Evolutionary conservation across 169 alveolate genomes (phyloP), one percentile per base, ranked within the genome.

Genomic region (Cryptosporidium xiaoi): DNA sequence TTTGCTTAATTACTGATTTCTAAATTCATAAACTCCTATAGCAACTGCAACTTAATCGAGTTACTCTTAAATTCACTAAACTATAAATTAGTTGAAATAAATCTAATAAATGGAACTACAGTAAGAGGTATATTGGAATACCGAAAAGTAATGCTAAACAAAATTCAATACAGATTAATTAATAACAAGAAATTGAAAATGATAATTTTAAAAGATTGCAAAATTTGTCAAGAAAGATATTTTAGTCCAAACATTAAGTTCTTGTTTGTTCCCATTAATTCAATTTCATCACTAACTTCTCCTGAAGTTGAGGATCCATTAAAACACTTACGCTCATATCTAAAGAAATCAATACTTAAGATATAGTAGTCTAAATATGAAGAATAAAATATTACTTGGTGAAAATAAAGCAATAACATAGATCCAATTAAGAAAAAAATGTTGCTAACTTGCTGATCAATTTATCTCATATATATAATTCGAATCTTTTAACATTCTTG

Each of bases 221-320:
- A n/a, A 1, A 36, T 40, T 16, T 1, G 24, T 36, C n/a, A 60
- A 36, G 24, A 18, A 44, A n/a, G 16, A 46, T 56, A n/a, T 1
- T 16, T 66, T 18, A 60, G 40, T 24, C n/a, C 34, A 51, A 44
- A 60, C 29, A 18, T 56, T 4, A 56, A 77, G 15, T 20, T 15
- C 13, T 36, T 77, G n/a, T 77, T 60, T 77, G 24, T 77, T 18
- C 87, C 87, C 18, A 77, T 62, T 40, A 77, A 44, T 5, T 77
- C 87, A 12, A 77, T 77, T 24, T 34, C 13, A n/a, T 77, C 87
- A 24, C 24, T 77, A 40, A 77, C 87, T 16, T 77, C 65, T 60
- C 87, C 87, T 27, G 87, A 77, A 77, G 13, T 77, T 40, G 71
- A 60, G 13, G 62, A 77, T 46, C 87, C 87, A 15, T 36, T 64